Evolutionary conservation across 805 yeast species (phyloP).

Genomic region (Yamadazyma laniorum): DNA sequence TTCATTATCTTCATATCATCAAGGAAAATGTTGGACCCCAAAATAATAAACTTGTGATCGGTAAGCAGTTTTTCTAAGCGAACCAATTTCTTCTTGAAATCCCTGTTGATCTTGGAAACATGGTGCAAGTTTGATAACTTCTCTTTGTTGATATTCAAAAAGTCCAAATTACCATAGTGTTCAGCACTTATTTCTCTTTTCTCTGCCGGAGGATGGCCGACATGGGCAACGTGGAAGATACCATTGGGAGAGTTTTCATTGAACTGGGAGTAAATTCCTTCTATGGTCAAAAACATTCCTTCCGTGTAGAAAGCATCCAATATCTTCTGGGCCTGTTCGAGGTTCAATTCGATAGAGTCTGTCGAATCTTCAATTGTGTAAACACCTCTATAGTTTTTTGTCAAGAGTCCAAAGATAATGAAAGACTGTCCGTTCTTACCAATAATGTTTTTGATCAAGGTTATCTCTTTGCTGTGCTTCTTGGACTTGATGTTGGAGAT

Average conservation of each 20-base stretch:
- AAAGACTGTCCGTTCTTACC: slow-evolving; percentile 83
- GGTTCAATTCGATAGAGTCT: slow-evolving; percentile 67
- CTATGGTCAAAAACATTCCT: slow-evolving; percentile 78
- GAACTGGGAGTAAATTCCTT: slow-evolving; percentile 77
- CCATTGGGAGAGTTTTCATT: slow-evolving; percentile 44
- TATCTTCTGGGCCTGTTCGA: slow-evolving; percentile 60
- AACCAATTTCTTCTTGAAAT: slow-evolving; percentile 53
- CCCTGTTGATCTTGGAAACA: slow-evolving; percentile 57
- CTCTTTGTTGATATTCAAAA: slow-evolving; percentile 45
- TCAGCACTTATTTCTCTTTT: slow-evolving; percentile 62
- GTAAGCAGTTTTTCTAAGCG: slow-evolving; percentile 54
- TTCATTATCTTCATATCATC: slow-evolving; percentile 59
- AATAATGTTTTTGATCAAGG: slow-evolving; percentile 76
- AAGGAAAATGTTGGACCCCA: slow-evolving; percentile 74
- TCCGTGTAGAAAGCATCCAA: slow-evolving; percentile 63
- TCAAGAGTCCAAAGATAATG: slow-evolving; percentile 72
- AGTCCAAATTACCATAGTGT: slow-evolving; percentile 77
- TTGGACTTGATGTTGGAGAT: slow-evolving; percentile 41
- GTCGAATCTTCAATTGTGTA: slow-evolving; percentile 80
- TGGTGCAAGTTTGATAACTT: slow-evolving; percentile 30
- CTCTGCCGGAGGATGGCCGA: slow-evolving; percentile 90
- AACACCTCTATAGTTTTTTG: slow-evolving; percentile 61
- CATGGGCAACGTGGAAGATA: slow-evolving; percentile 65
- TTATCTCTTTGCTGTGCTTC: slow-evolving; percentile 40
- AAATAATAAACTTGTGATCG: slow-evolving; percentile 59